These are phyloP conservation scores for Beta macrorhiza DNA, from an alignment of 179 eudicot species.

Conservation along the genomic window DNA sequence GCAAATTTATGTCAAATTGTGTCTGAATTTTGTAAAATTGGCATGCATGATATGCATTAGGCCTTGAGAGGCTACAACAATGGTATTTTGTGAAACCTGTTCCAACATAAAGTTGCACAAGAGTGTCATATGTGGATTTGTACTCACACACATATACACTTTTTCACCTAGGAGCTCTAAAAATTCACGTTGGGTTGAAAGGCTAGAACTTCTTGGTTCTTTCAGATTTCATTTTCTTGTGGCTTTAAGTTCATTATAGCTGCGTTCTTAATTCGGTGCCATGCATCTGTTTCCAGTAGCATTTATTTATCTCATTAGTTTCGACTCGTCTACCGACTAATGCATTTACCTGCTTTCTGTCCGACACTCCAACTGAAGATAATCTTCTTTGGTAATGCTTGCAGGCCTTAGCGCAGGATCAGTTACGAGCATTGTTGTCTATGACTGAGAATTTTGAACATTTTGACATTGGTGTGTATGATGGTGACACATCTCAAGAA, in stretches of 20 bases:
- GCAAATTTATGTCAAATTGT: not conserved
- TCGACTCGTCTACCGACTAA: not conserved
- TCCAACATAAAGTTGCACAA: not conserved
- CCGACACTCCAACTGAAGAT: slow-evolving; percentile 7
- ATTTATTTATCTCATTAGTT: not conserved
- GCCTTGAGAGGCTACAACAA: not conserved
- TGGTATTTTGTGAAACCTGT: not conserved
- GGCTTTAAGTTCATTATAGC: not conserved
- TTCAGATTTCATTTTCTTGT: too few species aligned
- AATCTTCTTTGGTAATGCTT: slow-evolving; percentile 20
- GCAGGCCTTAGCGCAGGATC: slow-evolving; percentile 99
- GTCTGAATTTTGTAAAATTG: not conserved
- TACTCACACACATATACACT: too few species aligned
- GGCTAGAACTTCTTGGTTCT: too few species aligned
- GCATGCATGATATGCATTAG: not conserved
- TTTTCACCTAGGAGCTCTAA: not conserved
- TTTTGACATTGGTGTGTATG: slow-evolving; percentile 78
- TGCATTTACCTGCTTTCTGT: not conserved
- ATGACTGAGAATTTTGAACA: slow-evolving; percentile 50
- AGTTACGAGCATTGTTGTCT: slow-evolving; percentile 64
- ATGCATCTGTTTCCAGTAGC: not conserved
- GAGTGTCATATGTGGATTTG: not conserved
- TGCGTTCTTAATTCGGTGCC: not conserved
- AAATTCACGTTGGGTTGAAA: too few species aligned
- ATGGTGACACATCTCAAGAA: slow-evolving; percentile 84